Percentiles rank a stretch among this genome's conserved stretches.
Conservation (phyloP, 2,329 filamentous ascomycete genomes). For the Pseudogymnoascus sp. region DNA sequence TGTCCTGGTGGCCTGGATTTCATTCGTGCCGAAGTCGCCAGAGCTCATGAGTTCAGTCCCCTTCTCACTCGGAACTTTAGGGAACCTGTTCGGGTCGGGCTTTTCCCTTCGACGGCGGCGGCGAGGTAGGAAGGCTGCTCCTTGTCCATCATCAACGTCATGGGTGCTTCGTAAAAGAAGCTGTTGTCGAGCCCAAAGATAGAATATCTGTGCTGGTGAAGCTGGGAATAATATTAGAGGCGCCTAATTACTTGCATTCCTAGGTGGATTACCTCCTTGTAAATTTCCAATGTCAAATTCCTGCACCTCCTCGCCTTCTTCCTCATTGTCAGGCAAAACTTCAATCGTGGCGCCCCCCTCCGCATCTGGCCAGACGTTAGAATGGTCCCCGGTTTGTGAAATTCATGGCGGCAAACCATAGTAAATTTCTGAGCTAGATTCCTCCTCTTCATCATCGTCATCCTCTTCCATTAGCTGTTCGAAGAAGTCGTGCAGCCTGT, state of each 20-base stretch:
- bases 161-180: conserved; percentile 14
- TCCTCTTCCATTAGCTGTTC: conserved; percentile 16
- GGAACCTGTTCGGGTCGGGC: conserved; percentile 55
- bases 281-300: conserved; percentile 1
- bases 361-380: conserved; percentile 8
- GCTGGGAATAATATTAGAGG: conserved; percentile 11
- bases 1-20: conserved; percentile 43
- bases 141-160: conserved; percentile 18
- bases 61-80: conserved; percentile 74
- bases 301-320: background rate
- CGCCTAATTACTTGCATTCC: background rate
- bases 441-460: conserved; percentile 23
- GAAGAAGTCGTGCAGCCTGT: conserved; percentile 25
- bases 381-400: background rate
- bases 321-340: conserved; percentile 20
- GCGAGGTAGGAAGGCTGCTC: conserved; percentile 33
- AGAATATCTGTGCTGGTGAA: conserved; percentile 16
- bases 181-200: conserved; percentile 12
- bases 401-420: conserved; percentile 1
- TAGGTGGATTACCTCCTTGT: background rate
- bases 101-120: conserved; percentile 34
- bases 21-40: conserved; percentile 68
- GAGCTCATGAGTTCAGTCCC: conserved; percentile 73
- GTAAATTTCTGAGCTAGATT: background rate
- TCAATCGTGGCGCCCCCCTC: conserved; percentile 16